Conservation (phyloP, 306 rosid species). For the Begonia fuchsioides region DNA sequence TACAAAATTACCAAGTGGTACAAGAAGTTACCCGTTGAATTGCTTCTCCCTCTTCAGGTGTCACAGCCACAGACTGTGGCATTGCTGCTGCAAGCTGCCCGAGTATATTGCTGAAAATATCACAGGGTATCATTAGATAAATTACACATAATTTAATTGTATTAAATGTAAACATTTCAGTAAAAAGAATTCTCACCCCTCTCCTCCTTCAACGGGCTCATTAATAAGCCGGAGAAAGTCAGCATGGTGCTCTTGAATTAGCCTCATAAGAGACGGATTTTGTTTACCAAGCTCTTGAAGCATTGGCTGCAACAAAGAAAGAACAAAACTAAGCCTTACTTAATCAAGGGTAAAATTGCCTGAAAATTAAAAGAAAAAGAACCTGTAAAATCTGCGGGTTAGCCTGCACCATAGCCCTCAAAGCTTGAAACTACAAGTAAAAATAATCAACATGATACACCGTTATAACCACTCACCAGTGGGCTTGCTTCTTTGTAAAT, state of each 20-base stretch:
- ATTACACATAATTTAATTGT: background rate
- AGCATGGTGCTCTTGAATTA: conserved; percentile 31
- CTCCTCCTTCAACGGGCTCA: conserved; percentile 31
- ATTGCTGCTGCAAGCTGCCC: conserved; percentile 24
- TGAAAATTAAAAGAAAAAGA: background rate
- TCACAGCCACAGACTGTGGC: conserved; percentile 32
- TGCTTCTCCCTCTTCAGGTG: conserved; percentile 32
- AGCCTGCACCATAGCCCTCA: conserved; percentile 34
- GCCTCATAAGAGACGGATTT: conserved; percentile 26
- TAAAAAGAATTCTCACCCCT: conserved; percentile 9
- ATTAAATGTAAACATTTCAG: background rate
- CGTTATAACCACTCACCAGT: too few species aligned
- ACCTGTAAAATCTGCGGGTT: conserved; percentile 32
- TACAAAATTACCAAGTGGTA: too few species aligned
- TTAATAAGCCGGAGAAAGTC: conserved; percentile 32
- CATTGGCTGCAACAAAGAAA: conserved; percentile 22
- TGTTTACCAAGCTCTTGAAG: conserved; percentile 34
- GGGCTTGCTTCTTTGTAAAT: too few species aligned
- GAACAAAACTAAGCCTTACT: background rate
- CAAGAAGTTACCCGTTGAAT: conserved; percentile 21
- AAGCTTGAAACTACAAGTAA: conserved; percentile 22
- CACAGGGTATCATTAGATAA: background rate
- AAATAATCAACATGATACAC: too few species aligned
- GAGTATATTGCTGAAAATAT: conserved; percentile 14
- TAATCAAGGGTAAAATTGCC: background rate